Evolutionary conservation across 1,284 basidiomycete genomes (phyloP), one percentile per base, ranked within the genome.

Genomic region (Tylopilus orsonianus): DNA sequence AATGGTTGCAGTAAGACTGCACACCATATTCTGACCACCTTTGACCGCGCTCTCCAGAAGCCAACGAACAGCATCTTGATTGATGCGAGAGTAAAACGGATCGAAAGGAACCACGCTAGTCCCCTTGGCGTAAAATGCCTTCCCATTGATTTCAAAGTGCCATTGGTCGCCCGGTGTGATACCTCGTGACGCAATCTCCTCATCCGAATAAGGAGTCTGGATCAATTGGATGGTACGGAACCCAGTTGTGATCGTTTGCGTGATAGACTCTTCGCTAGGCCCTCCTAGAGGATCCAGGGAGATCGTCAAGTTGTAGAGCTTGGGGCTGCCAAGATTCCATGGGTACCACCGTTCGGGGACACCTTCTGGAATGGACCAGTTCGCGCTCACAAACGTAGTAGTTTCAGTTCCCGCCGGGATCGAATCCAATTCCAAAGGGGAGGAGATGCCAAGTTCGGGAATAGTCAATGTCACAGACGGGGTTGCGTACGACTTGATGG

Each of bases 41-140:
- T 66, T 59, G 1, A 78, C 72, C 2, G 77, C 79, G 50, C 79
- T 81, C 61, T 81, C 74, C 14, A 81, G 58, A 10, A 82, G 65
- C 80, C 80, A 83, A 24, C 74, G 65, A 2, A 80, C 78, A 45
- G 74, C 68, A 27, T 77, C 78, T 10, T 75, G 70, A 14, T 73
- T 74, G 20, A 71, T 75, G 38, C 80, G 67, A 26, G 78, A 62
- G 52, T 81, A 81, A 60, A 82, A 82, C 12, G 77, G 75, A 62
- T 82, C 79, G 52, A 80, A 80, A 2, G 80, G 80, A 46, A 82
- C 80, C 55, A 80, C 73, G 51, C 80, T 81, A 16, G 76, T 79
- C 4, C 80, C 79, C 16, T 74, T 68, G 45, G 71, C 73, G 52
- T 79, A 82, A 57, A 81, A 80, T 13, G 72, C 71, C 56, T 74